phyloP scores from a whole-genome alignment of 352 stramenopile species.

The Pythium aphanidermatum region DNA sequence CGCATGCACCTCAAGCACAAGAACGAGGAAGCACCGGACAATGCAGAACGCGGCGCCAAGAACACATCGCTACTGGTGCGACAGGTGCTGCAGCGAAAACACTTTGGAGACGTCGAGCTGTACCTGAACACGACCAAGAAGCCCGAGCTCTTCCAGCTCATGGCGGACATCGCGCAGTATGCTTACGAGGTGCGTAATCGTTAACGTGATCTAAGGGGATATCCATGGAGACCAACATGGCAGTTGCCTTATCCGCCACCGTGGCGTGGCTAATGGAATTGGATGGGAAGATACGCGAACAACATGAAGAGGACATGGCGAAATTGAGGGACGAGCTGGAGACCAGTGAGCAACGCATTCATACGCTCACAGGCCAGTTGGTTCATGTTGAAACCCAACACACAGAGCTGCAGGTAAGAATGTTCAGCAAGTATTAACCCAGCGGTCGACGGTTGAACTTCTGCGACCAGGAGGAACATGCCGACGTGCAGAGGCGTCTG shows the following conservation, averaged over 20 bases:
- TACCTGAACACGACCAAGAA: conserved; percentile 35
- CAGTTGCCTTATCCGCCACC: not conserved
- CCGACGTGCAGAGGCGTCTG: conserved; percentile 5
- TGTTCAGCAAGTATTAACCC: not conserved
- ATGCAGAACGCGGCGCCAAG: not conserved
- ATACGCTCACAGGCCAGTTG: conserved; percentile 1
- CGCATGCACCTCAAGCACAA: conserved; percentile 11
- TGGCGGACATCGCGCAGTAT: conserved; percentile 33
- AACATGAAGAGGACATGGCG: conserved; percentile 1
- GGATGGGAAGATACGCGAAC: conserved; percentile 6
- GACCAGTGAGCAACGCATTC: conserved; percentile 2
- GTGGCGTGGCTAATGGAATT: not conserved
- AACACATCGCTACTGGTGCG: conserved; percentile 31
- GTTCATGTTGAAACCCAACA: conserved; percentile 1
- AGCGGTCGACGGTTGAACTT: not conserved
- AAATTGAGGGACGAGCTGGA: conserved; percentile 1
- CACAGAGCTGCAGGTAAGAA: conserved; percentile 1
- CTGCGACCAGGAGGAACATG: not conserved
- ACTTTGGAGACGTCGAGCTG: conserved; percentile 31
- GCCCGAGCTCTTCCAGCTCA: conserved; percentile 39
- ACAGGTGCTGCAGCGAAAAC: conserved; percentile 40
- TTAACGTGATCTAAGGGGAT: too few relatives aligned
- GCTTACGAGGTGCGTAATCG: conserved; percentile 28
- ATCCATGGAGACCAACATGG: not conserved
- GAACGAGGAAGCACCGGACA: not conserved